Evolutionary conservation across 2,329 filamentous ascomycete species (phyloP).

Genomic region (Phialophora verrucosa): DNA sequence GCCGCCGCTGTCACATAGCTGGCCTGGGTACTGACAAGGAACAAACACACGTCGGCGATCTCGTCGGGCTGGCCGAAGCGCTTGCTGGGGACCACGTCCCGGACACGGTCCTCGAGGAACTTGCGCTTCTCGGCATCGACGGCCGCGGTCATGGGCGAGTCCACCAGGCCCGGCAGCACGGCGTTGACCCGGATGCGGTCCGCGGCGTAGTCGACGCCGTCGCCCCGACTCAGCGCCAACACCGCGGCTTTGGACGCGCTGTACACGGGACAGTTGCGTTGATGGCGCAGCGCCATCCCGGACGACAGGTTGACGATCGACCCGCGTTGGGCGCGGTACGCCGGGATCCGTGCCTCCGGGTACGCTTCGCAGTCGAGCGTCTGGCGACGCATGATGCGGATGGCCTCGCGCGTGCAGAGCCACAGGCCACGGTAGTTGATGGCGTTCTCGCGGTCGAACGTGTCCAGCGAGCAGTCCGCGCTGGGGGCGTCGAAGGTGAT

Average conservation of each 20-base stretch:
- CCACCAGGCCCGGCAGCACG: constrained; percentile 13
- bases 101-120: constrained; percentile 1
- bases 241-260: constrained; percentile 93
- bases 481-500: constrained; percentile 46
- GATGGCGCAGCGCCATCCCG: constrained; percentile 27
- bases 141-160: constrained; percentile 12
- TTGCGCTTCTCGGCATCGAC: background rate
- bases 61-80: constrained; percentile 43
- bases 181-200: constrained; percentile 8
- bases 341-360: background rate
- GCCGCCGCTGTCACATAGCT: constrained; percentile 54
- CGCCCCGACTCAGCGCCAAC: constrained; percentile 82
- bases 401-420: constrained; percentile 8
- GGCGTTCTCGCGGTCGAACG: constrained; percentile 67
- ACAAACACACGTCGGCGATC: constrained; percentile 50
- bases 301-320: constrained; percentile 33
- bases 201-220: constrained; percentile 65
- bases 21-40: constrained; percentile 55
- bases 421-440: constrained; percentile 64
- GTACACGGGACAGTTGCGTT: constrained; percentile 57
- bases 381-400: constrained; percentile 4
- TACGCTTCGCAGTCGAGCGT: background rate
- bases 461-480: constrained; percentile 56
- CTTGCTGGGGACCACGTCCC: background rate
- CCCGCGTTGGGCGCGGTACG: constrained; percentile 5